Conservation (phyloP, 495 filamentous ascomycete species). For the Neurospora sp. region DNA sequence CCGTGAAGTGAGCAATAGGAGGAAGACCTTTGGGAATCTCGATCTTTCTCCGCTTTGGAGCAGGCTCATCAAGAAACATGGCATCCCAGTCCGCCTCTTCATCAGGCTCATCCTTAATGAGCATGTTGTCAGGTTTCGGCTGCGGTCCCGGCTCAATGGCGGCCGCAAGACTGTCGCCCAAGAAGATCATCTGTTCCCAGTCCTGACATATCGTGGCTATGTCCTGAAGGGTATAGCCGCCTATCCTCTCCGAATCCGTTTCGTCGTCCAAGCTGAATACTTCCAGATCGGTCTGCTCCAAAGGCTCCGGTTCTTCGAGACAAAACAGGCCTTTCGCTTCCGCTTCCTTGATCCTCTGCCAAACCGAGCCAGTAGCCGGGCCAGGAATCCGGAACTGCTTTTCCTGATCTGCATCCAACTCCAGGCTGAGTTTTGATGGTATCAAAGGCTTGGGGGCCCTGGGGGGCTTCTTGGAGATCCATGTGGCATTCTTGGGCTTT, state of each 20-base stretch:
- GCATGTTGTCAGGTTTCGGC: conserved; percentile 13
- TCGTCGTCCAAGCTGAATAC: conserved; percentile 43
- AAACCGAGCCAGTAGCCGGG: conserved; percentile 26
- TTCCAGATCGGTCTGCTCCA: conserved; percentile 45
- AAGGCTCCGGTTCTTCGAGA: conserved; percentile 35
- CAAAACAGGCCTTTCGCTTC: conserved; percentile 51
- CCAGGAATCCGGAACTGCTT: conserved; percentile 63
- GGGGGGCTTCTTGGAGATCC: conserved; percentile 54
- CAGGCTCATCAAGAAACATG: conserved; percentile 33
- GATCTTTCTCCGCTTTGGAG: conserved; percentile 27
- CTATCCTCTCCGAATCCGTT: conserved; percentile 52
- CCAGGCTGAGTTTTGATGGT: conserved; percentile 78
- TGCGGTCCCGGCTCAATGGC: conserved; percentile 9
- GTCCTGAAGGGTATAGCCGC: conserved; percentile 61
- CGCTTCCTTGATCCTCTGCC: conserved; percentile 45
- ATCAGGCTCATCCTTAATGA: conserved; percentile 26
- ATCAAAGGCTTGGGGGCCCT: conserved; percentile 73
- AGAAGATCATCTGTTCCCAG: conserved; percentile 56
- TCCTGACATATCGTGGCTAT: conserved; percentile 72
- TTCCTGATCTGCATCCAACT: conserved; percentile 71
- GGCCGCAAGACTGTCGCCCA: conserved; percentile 14
- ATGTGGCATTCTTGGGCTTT: conserved; percentile 60
- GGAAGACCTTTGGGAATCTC: conserved; percentile 30
- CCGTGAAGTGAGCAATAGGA: conserved; percentile 29
- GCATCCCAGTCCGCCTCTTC: conserved; percentile 47